These are phyloP conservation scores for Aspergillus campestris DNA, from an alignment of 495 filamentous ascomycete genomes.

Conservation along the genomic window DNA sequence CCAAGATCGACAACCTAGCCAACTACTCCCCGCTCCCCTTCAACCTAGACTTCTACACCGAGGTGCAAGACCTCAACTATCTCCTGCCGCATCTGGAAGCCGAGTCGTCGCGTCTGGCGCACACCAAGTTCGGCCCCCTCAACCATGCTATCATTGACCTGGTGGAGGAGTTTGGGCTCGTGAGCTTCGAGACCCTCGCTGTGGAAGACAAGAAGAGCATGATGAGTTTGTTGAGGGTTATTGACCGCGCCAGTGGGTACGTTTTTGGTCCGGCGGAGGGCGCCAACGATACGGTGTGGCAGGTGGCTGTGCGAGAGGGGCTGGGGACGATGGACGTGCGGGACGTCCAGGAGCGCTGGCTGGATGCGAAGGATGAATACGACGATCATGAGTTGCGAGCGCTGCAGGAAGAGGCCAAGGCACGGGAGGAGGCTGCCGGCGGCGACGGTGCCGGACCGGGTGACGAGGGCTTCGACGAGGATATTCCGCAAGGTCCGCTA, in stretches of 20 bases:
- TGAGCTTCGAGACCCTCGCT: slow-evolving; percentile 85
- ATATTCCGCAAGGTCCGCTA: slow-evolving; percentile 20
- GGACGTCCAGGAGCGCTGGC: slow-evolving; percentile 92
- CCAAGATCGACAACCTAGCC: slow-evolving; percentile 88
- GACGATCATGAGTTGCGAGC: slow-evolving; percentile 70
- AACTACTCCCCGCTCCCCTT: slow-evolving; percentile 79
- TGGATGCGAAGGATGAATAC: slow-evolving; percentile 80
- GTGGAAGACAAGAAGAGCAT: slow-evolving; percentile 95
- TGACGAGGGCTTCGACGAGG: slow-evolving; percentile 29
- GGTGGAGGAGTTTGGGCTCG: slow-evolving; percentile 79
- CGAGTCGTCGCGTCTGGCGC: slow-evolving; percentile 47
- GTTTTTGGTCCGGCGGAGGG: slow-evolving; percentile 87
- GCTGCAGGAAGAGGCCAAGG: slow-evolving; percentile 53
- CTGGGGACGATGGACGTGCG: slow-evolving; percentile 66
- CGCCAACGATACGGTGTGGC: slow-evolving; percentile 89
- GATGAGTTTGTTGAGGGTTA: slow-evolving; percentile 77
- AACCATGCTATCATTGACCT: slow-evolving; percentile 82
- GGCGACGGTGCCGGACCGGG: slow-evolving; percentile 7
- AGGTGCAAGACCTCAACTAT: slow-evolving; percentile 87
- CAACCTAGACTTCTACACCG: slow-evolving; percentile 93
- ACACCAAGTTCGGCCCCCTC: slow-evolving; percentile 67
- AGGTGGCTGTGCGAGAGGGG: slow-evolving; percentile 85
- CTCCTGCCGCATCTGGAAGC: slow-evolving; percentile 69
- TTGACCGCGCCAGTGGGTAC: slow-evolving; percentile 88
- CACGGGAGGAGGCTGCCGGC: slow-evolving; percentile 22